Base-by-base conservation (phyloP, 2,329 filamentous ascomycete species). In the Metarhizium album region DNA sequence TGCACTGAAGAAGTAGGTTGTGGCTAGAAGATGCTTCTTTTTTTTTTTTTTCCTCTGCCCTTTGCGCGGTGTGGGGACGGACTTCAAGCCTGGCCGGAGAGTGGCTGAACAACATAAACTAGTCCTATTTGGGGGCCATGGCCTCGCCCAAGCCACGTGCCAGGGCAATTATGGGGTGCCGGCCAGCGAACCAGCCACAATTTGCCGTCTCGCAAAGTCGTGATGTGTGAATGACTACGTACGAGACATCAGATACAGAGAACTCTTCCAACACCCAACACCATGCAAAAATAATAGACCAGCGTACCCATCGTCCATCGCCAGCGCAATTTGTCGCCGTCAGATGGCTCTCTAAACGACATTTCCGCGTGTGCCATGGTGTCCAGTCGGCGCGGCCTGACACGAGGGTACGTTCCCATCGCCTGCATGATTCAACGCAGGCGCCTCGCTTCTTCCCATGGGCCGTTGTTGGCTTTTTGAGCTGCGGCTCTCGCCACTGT, bases 391-490 rank as follows among this genome's bases (percentile, higher is more conserved):
- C 16, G 50, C 53, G 27, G 60, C 57, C 29, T 54, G 57, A 43
- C 56, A 48, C 16, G 61, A 57, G 14, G 54, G 57, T 45, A 56
- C 59, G 35, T 59, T 65, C 16, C 73, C 71, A 45, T 72, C 70
- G 0, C 73, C 74, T 0, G 74, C 74, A 47, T 76, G 74, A 23
- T 66, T 65, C 40, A 77, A 59, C 23, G 71, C 61, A 0, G 75
- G 74, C 3, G 72, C 64, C 47, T 70, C 53, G 47, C 61, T 45
- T 46, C 52, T 48, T 4, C 62, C 59, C 45, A 57, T 60, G 54
- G 48, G 56, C 11, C 9, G 40, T 7, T 52, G 40, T 7, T 52
- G 38, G 6, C 48, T 54, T 23, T 47, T 50, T 18, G 51, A 45
- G 43, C 60, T 62, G 31, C 72, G 65, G 0, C 27, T 40, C 14